Evolutionary conservation across 305 asterid species (phyloP).

Genomic region (Fraxinus paxiana): DNA sequence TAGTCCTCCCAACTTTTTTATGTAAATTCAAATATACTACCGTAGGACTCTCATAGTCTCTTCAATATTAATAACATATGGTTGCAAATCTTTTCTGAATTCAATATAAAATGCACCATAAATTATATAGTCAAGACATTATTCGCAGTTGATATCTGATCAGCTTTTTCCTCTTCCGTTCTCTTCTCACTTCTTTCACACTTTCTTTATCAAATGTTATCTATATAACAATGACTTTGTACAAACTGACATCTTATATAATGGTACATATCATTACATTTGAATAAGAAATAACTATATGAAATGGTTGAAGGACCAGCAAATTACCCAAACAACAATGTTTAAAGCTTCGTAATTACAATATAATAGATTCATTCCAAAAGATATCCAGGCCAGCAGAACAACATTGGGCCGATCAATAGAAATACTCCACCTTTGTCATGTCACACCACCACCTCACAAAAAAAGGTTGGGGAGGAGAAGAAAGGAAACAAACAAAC

Average conservation of each 20-base stretch:
- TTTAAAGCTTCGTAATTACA: neutral
- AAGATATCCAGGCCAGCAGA: neutral
- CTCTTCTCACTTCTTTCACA: neutral
- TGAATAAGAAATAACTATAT: neutral
- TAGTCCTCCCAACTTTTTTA: neutral
- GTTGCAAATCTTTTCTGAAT: neutral
- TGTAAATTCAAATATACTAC: neutral
- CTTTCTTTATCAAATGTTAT: conserved; percentile 2
- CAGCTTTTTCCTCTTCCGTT: neutral
- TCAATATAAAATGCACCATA: neutral
- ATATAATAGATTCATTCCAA: neutral
- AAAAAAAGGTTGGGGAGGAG: neutral
- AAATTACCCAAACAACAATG: neutral
- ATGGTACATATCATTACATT: neutral
- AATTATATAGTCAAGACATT: neutral
- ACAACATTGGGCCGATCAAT: neutral
- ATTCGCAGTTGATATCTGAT: neutral
- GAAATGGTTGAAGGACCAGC: neutral
- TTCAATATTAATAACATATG: neutral
- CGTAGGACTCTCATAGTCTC: neutral
- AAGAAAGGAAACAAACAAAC: neutral
- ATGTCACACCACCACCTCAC: neutral
- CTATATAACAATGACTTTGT: neutral
- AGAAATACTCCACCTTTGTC: neutral
- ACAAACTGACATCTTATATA: neutral